Base-by-base conservation (phyloP, 2,329 filamentous ascomycete species). In the Gnomoniopsis sp. region DNA sequence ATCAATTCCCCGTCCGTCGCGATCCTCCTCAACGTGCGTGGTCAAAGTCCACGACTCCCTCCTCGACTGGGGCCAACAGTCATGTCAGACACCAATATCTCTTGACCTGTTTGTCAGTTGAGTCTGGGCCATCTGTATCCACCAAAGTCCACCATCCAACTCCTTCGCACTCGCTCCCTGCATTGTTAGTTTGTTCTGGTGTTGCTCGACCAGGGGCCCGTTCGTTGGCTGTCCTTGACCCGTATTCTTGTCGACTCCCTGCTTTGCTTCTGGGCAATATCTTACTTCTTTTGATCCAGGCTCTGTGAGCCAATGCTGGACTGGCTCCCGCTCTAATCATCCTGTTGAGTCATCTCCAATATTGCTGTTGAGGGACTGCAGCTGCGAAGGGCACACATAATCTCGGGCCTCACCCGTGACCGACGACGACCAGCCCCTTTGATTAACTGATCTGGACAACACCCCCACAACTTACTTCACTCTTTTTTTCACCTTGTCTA, bases 1-100 rank as follows among this genome's bases (percentile, higher is more conserved):
- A 62, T 49, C 60, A 59, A 57, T 62, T 59, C 60, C 55, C 38
- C 36, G 38, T 46, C 22, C 26, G 41, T 36, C 56, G 46, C 43
- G 48, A 50, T 49, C n/a, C 51, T 54, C 44, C 57, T 55, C 57
- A 56, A 56, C 59, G 50, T 49, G 43, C 44, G 41, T 53, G 43
- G 43, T 53, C 49, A 15, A 26, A 22, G 54, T 57, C 49, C 54
- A 49, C 22, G 22, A 38, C 23, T 17, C 15, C n/a, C 52, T 48
- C 38, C 36, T 30, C 36, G 43, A 53, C 49, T 59, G 56, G 49
- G 49, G 26, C 22, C 7, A 34, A 23, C 49, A 36, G 49, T 36
- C 57, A 59, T 62, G 60, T 50, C 52, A 55, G 52, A 30, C 58
- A 47, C 48, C 44, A 53, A 23, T 19, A 49, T 38, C 34, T 30